Conservation (phyloP, 768 basidiomycete genomes). For the Leccinum fibrillosum region DNA sequence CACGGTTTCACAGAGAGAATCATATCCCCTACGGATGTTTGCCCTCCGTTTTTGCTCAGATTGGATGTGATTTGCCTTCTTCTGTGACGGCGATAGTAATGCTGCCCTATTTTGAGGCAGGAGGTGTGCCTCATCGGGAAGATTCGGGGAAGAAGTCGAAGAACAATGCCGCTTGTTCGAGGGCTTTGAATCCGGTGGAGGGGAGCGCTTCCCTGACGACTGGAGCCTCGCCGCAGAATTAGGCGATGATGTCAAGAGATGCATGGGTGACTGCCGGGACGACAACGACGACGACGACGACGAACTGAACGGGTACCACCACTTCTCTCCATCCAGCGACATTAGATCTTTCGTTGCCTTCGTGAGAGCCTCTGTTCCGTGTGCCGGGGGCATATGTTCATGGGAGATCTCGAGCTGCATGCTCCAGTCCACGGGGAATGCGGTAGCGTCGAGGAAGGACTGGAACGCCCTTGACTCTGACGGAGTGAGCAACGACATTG, state of each 20-base stretch:
- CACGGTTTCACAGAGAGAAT: slow-evolving; percentile 79
- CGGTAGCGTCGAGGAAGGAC: slow-evolving; percentile 57
- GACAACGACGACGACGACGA: slow-evolving; percentile 29
- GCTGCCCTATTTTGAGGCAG: slow-evolving; percentile 14
- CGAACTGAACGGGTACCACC: slow-evolving; percentile 29
- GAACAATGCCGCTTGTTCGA: slow-evolving; percentile 35
- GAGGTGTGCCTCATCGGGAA: slow-evolving; percentile 11
- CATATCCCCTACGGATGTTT: slow-evolving; percentile 87
- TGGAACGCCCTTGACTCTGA: slow-evolving; percentile 67
- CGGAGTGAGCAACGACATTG: slow-evolving; percentile 63
- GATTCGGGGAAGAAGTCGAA: slow-evolving; percentile 11
- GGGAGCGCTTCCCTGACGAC: slow-evolving; percentile 25
- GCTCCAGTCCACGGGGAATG: slow-evolving; percentile 47
- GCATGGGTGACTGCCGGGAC: slow-evolving; percentile 25
- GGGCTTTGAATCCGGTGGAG: slow-evolving; percentile 19
- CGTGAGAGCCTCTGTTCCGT: slow-evolving; percentile 61
- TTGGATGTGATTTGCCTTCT: slow-evolving; percentile 92
- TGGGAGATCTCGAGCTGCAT: slow-evolving; percentile 34
- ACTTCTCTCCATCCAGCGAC: slow-evolving; percentile 54
- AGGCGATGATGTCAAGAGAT: slow-evolving; percentile 16
- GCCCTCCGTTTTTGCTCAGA: slow-evolving; percentile 92
- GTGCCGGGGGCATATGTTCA: slow-evolving; percentile 49
- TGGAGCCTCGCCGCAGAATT: slow-evolving; percentile 8
- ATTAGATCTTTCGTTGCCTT: slow-evolving; percentile 85
- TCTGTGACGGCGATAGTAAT: slow-evolving; percentile 78